Evolutionary conservation across 2,329 filamentous ascomycete species (phyloP), one percentile per base, ranked within the genome.

Genomic region (Claviceps monticola): DNA sequence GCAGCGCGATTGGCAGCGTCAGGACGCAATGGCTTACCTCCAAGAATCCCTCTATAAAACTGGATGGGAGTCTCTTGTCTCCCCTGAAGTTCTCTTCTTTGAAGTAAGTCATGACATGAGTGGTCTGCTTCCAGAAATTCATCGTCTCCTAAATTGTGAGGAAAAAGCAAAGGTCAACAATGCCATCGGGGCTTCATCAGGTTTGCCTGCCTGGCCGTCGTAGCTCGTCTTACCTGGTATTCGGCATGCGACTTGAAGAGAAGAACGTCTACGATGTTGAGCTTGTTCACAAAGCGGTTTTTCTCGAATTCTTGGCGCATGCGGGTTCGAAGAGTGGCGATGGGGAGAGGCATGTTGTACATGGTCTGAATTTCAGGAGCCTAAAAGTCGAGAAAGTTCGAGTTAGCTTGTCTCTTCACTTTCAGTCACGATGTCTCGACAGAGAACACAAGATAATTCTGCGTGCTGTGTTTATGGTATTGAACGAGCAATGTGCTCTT

Each of bases 71-170:
- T 66, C 80, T 82, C 61, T 88, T 68, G 75, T 85, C 68, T 81
- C 88, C 75, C 82, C 88, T 72, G 66, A 80, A 79, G 69, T 77
- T 79, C 69, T 97, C 90, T 61, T 83, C 78, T 66, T 90, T 83
- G 78, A 97, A 98, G 72, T 95, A 98, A 62, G 93, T 89, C 79
- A 98, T 88, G 60, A 98, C 79, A 68, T 98, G 93, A 57, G 86
- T 86, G 56, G 90, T 78, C 72, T 98, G 93, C 73, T 96, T 95
- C 93, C 93, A 98, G 78, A 86, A 98, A 74, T 98, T 98, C 76
- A 98, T 82, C 51, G 87, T 98, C 78, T 98, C 93, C 90, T 96
- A 61, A 51, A 48, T 39, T 16, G 29, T 17, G 5, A 8, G 2
- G 13, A 34, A 8, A 46, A 46, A 44, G 13, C 23, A 29, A 46